phyloP scores from a whole-genome alignment of 768 basidiomycete genomes.

The Lactarius pseudohatsudake region DNA sequence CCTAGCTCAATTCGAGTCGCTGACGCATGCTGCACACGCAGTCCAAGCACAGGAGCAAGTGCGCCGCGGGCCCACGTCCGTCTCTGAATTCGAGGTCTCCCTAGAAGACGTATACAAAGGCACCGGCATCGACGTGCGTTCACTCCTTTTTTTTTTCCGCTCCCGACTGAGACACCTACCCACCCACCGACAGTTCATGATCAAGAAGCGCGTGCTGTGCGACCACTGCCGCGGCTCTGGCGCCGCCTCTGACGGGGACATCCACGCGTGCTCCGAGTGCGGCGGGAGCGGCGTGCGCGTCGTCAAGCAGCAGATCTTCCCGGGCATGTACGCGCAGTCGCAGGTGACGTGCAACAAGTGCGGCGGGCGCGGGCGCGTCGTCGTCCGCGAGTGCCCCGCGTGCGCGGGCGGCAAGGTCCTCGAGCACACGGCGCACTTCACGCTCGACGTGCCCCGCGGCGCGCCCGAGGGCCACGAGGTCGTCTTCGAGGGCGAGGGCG shows the following conservation, averaged over 20 bases:
- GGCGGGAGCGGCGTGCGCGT: constrained; percentile 83
- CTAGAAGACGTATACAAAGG: constrained; percentile 90
- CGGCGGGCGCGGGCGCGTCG: constrained; percentile 76
- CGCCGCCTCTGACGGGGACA: constrained; percentile 84
- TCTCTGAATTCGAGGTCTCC: constrained; percentile 83
- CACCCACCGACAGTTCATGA: constrained; percentile 65
- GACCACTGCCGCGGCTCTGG: constrained; percentile 97
- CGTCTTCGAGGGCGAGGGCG: constrained; percentile 93
- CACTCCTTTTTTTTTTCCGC: not conserved
- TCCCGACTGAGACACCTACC: not conserved
- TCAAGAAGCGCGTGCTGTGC: constrained; percentile 90
- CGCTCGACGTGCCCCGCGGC: constrained; percentile 81
- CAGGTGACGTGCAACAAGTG: constrained; percentile 85
- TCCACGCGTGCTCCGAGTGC: constrained; percentile 84
- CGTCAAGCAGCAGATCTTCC: constrained; percentile 92
- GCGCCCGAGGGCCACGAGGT: constrained; percentile 94
- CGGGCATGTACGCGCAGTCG: constrained; percentile 92
- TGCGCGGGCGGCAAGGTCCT: constrained; percentile 82
- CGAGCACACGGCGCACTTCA: constrained; percentile 77
- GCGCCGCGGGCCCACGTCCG: constrained; percentile 70
- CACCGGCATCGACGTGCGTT: constrained; percentile 73
- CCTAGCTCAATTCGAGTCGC: not conserved
- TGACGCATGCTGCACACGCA: constrained; percentile 27
- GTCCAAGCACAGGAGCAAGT: constrained; percentile 57
- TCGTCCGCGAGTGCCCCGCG: constrained; percentile 76